These are phyloP conservation scores for Lichtheimia hyalospora DNA, from an alignment of 371 early-diverging fungal species.

Conservation along the genomic window DNA sequence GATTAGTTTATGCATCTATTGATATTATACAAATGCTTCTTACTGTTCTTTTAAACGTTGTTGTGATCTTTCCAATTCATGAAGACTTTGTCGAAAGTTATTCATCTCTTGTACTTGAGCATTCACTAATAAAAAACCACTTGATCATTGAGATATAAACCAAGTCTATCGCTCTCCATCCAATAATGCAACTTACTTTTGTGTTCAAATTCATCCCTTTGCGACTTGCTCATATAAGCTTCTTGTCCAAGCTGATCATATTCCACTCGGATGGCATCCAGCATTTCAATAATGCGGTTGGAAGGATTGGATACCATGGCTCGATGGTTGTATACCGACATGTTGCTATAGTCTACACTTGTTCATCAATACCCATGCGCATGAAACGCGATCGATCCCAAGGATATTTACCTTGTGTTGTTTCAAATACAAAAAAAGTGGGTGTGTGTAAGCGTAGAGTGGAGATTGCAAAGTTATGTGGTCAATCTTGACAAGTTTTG, in stretches of 20 bases:
- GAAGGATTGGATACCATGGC: constrained; percentile 65
- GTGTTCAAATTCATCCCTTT: constrained; percentile 85
- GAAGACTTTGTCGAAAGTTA: constrained; percentile 69
- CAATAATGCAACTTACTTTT: constrained; percentile 56
- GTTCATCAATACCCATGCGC: neutral
- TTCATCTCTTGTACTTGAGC: constrained; percentile 73
- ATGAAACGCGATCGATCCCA: too few species aligned
- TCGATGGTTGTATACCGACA: constrained; percentile 70
- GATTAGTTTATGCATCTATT: neutral
- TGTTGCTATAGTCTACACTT: constrained; percentile 2
- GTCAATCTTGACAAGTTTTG: too few species aligned
- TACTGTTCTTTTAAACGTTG: constrained; percentile 66
- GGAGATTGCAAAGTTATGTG: too few species aligned
- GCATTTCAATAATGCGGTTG: constrained; percentile 66
- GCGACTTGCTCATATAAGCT: constrained; percentile 61
- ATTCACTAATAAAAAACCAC: constrained; percentile 31
- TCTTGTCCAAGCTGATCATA: constrained; percentile 78
- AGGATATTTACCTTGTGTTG: neutral
- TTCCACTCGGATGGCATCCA: constrained; percentile 79
- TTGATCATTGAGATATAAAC: neutral
- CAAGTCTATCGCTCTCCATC: neutral
- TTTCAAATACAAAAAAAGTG: neutral
- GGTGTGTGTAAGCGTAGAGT: too few species aligned
- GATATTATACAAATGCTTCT: too few species aligned
- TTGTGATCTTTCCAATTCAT: constrained; percentile 76